Evolutionary conservation across 176 grass and related monocot genomes (phyloP), one percentile per base, ranked within the genome.

Genomic region (Juncus effusus): DNA sequence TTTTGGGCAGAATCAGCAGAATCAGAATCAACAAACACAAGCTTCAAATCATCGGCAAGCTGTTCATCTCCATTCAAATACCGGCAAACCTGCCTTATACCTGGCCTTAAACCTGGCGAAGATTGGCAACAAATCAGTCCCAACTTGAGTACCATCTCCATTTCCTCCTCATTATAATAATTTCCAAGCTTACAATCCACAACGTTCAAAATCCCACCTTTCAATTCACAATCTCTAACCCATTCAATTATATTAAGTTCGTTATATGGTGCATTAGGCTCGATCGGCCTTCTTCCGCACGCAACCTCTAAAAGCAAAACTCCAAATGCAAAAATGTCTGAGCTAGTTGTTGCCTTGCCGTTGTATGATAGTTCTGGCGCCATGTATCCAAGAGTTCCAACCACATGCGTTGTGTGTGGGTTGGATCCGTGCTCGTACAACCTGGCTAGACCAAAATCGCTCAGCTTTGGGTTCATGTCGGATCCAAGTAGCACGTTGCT

Each of bases 261-360:
- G 4, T 40, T 42, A 13, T 41, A 14, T 16, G 40, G 69, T 57
- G 65, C 44, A 52, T 8, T 64, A 42, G 19, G 49, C 19, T 53
- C 61, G 3, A 85, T 54, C 38, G 82, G 73, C 6, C 55, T 67
- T 13, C 50, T 14, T 2, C 82, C 77, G 8, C 72, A 77, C 3
- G 51, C 60, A 28, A 89, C 77, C 68, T 84, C 81, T 10, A 84
- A 59, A 13, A 81, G 52, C 36, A 89, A 81, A 9, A 44, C 59
- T 28, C 86, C 86, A 11, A 89, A 89, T 1, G 86, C 81, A 4
- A 78, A 89, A 1, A 89, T 81, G 11, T 89, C 86, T 0, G 86
- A 84, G 16, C 49, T 28, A 4, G 86, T 76, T 2, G 86, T 72
- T 2, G 74, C 74, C 64, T 80, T 89, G 4, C 86, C 78, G 0